Evolutionary conservation across 495 filamentous ascomycete species (phyloP), one percentile per base, ranked within the genome.

Genomic region (Lasiosphaeria miniovina): DNA sequence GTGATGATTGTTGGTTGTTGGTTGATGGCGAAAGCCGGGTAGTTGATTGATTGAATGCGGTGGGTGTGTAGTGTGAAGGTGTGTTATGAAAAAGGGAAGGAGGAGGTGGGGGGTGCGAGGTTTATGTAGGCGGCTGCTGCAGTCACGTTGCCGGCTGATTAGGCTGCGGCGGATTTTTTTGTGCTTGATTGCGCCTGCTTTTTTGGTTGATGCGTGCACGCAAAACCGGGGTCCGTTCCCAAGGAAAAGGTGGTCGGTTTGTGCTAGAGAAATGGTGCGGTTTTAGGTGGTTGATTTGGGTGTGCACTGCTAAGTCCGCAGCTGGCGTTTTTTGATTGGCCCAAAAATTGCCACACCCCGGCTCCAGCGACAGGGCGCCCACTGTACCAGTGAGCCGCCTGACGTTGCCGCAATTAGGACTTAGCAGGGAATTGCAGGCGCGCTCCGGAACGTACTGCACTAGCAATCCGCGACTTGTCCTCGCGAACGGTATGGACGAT

Each of bases 31-130:
- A 56, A 56, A 56, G 71, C 69, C 68, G 74, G 65, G 64, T 60
- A 62, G 58, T 72, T 67, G 73, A 71, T 72, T 72, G 65, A 45
- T 61, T 63, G 69, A 71, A 49, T 57, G 62, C 63, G 52, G 65
- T 66, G 65, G 68, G 63, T 63, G 61, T 68, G 60, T 54, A 55
- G 63, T 66, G 64, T 64, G 62, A 55, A 61, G 65, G 66, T 65
- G 68, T 71, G 73, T 74, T 65, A 71, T 75, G 78, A 70, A 75
- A 80, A 72, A 74, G 69, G 71, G 73, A 79, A 73, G 73, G 73
- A 68, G 62, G 65, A 54, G 69, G 77, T 76, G 78, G 76, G 77
- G 72, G 74, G 70, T 69, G 67, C 55, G 67, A 55, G 67, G 65
- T 72, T 83, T 84, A 84, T 64, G 68, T 74, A 74, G 65, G 71